Evolutionary conservation across 331 rosid genomes (phyloP).

Genomic region (Acacia concinna): DNA sequence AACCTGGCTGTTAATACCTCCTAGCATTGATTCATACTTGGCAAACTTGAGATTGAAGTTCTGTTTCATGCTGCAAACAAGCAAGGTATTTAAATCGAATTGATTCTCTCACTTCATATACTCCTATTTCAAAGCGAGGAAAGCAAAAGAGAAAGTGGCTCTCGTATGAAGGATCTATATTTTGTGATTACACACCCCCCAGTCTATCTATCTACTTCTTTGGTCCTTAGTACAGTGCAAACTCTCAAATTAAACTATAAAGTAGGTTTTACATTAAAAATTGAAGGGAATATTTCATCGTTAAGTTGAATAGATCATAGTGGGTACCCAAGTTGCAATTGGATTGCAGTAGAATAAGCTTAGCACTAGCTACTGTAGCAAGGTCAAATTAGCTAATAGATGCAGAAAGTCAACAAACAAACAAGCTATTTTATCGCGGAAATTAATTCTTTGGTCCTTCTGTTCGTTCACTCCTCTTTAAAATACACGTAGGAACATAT

Average conservation of each 20-base stretch:
- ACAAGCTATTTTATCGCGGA: not conserved
- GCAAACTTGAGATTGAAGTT: no score
- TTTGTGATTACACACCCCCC: no score
- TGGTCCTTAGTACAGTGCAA: no score
- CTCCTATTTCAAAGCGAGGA: not conserved
- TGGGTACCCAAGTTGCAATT: not conserved
- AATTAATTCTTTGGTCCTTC: not conserved
- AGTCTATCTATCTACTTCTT: no score
- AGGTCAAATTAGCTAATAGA: not conserved
- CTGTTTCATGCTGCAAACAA: no score
- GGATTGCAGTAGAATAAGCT: not conserved
- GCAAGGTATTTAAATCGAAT: no score
- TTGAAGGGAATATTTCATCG: no score
- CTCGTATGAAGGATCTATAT: not conserved
- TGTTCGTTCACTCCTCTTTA: not conserved
- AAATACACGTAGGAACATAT: not conserved
- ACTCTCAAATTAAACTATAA: no score
- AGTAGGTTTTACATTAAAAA: no score
- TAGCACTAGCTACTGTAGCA: not conserved
- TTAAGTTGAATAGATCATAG: no score
- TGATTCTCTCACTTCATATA: not conserved
- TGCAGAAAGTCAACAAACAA: not conserved
- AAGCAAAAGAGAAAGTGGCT: not conserved
- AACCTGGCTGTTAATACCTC: not conserved
- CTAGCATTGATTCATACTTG: not conserved